A percentile compares a stretch with the other conserved stretches of the same genome.
Evolutionary conservation across 2,329 filamentous ascomycete species (phyloP).

Genomic region (Aspergillus ochraceoroseus): DNA sequence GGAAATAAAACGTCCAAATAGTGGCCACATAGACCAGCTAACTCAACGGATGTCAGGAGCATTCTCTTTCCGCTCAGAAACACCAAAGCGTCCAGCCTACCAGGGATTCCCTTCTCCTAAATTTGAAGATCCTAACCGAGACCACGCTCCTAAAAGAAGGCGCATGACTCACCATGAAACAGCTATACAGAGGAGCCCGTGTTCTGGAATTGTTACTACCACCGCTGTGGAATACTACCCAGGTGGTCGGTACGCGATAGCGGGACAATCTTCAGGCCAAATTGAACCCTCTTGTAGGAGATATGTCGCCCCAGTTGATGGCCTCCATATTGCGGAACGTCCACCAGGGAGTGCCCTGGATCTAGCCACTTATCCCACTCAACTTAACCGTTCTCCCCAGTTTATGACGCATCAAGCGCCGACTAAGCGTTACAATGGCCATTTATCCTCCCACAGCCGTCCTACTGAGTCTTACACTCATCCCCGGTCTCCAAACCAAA

Average conservation of each 20-base stretch:
- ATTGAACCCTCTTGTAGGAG: slow-evolving; percentile 24
- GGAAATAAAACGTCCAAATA: slow-evolving; percentile 24
- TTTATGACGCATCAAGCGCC: slow-evolving; percentile 18
- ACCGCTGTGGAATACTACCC: slow-evolving; percentile 15
- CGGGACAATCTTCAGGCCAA: slow-evolving; percentile 17
- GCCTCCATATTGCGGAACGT: slow-evolving; percentile 17
- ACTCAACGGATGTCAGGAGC: slow-evolving; percentile 28
- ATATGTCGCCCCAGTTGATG: slow-evolving; percentile 22
- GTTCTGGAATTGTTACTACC: slow-evolving; percentile 13
- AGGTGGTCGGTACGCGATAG: slow-evolving; percentile 16
- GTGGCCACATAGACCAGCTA: slow-evolving; percentile 27
- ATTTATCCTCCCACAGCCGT: slow-evolving; percentile 16
- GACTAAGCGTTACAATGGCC: slow-evolving; percentile 16
- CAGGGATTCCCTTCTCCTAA: slow-evolving; percentile 23
- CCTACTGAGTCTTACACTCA: slow-evolving; percentile 10
- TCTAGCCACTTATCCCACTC: slow-evolving; percentile 16
- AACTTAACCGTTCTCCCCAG: slow-evolving; percentile 18
- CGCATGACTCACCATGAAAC: slow-evolving; percentile 28
- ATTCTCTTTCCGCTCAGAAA: slow-evolving; percentile 29
- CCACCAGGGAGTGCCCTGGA: slow-evolving; percentile 18
- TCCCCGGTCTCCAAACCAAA: slow-evolving; percentile 12
- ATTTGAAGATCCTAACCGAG: slow-evolving; percentile 23
- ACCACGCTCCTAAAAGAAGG: slow-evolving; percentile 33
- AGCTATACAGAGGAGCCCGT: slow-evolving; percentile 14
- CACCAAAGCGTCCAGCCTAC: slow-evolving; percentile 23